phyloP scores from a whole-genome alignment of 805 yeast genomes.

The Metschnikowia chrysomelidarum region DNA sequence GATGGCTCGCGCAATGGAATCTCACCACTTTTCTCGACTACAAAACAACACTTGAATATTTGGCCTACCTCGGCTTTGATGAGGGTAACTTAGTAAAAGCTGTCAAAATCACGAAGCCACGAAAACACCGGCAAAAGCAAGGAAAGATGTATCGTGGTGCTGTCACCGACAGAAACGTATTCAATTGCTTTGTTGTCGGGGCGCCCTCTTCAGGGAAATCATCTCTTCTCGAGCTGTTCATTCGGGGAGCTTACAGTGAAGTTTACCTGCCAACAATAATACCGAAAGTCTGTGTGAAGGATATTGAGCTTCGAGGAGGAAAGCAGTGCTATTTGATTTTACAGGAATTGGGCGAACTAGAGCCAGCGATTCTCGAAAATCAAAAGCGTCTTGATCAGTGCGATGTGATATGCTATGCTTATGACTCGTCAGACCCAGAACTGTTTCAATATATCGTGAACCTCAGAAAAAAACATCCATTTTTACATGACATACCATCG shows the following conservation, averaged over 20 bases:
- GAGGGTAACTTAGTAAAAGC: conserved; percentile 42
- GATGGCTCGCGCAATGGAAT: conserved; percentile 99
- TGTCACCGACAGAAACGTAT: conserved; percentile 82
- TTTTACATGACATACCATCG: conserved; percentile 68
- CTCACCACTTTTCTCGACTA: conserved; percentile 90
- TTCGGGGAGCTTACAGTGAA: conserved; percentile 70
- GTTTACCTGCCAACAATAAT: conserved; percentile 76
- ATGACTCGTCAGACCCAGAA: conserved; percentile 95
- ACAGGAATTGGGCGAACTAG: conserved; percentile 87
- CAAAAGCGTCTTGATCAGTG: conserved; percentile 70
- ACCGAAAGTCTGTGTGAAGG: conserved; percentile 82
- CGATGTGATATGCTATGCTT: conserved; percentile 85
- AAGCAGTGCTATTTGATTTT: conserved; percentile 89
- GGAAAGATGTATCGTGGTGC: conserved; percentile 61
- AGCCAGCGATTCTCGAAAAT: conserved; percentile 77
- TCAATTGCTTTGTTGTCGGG: conserved; percentile 86
- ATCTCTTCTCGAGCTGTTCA: conserved; percentile 76
- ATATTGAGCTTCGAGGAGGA: conserved; percentile 91
- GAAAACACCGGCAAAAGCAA: conserved; percentile 68
- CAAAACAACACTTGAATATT: conserved; percentile 78
- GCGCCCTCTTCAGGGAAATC: conserved; percentile 86
- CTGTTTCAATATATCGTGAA: conserved; percentile 82
- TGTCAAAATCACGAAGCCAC: conserved; percentile 76
- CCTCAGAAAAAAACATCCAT: conserved; percentile 57
- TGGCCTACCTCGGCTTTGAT: conserved; percentile 89